Evolutionary conservation across 805 yeast genomes (phyloP).

Genomic region (Starmerella kuoi): DNA sequence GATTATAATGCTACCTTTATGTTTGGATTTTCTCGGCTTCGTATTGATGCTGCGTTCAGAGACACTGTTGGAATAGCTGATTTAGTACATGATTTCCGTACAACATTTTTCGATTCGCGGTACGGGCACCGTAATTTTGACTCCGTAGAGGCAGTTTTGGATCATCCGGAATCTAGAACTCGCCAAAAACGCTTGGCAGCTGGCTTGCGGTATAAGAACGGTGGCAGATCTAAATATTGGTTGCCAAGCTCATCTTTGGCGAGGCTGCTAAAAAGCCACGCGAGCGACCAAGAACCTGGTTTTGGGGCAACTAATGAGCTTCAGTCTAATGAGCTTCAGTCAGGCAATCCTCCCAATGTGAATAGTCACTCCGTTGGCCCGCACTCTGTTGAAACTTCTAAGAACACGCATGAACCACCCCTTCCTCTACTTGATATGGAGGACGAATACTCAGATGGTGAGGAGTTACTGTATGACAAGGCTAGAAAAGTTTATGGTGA

Average conservation of each 20-base stretch:
- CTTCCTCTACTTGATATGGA: slow-evolving; percentile 7
- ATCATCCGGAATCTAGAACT: slow-evolving; percentile 52
- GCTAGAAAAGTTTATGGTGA: slow-evolving; percentile 33
- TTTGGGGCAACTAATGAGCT: slow-evolving; percentile 2
- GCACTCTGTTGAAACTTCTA: background rate
- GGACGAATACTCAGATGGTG: slow-evolving; percentile 22
- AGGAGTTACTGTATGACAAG: slow-evolving; percentile 27
- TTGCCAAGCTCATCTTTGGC: slow-evolving; percentile 30
- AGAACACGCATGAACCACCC: background rate
- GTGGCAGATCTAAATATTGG: slow-evolving; percentile 81
- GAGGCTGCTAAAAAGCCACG: background rate
- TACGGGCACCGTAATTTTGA: slow-evolving; percentile 79
- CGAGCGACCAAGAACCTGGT: background rate
- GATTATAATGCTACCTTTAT: slow-evolving; percentile 52
- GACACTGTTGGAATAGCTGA: slow-evolving; percentile 76
- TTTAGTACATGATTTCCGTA: slow-evolving; percentile 60
- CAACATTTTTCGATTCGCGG: slow-evolving; percentile 52
- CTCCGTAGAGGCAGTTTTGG: slow-evolving; percentile 54
- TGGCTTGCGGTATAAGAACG: slow-evolving; percentile 69
- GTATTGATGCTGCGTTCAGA: slow-evolving; percentile 48
- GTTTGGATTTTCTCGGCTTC: slow-evolving; percentile 60
- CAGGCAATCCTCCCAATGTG: background rate
- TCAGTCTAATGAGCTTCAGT: too few relatives aligned
- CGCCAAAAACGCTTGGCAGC: slow-evolving; percentile 60
- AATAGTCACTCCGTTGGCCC: background rate